These are phyloP conservation scores for Mrakiaceae sp. DNA, from an alignment of 1,284 basidiomycete genomes.

Conservation along the genomic window DNA sequence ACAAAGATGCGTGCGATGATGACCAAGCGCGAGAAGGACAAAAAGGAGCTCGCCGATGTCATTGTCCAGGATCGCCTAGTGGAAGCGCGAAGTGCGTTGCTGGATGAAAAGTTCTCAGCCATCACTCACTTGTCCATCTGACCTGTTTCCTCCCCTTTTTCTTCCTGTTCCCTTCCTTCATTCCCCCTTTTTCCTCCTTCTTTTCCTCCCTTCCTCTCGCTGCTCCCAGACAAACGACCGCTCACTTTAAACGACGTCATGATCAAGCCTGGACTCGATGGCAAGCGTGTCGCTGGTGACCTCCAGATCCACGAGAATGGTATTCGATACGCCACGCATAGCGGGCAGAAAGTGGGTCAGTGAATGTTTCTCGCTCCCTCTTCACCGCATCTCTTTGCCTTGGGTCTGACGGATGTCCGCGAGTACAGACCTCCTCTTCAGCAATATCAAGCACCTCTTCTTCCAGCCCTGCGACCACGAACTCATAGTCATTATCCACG, in stretches of 20 bases:
- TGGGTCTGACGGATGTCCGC: slow-evolving; percentile 11
- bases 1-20: slow-evolving; percentile 93
- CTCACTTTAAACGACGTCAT: slow-evolving; percentile 82
- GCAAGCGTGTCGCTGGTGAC: slow-evolving; percentile 77
- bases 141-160: background rate
- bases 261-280: slow-evolving; percentile 83
- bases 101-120: background rate
- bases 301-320: slow-evolving; percentile 98
- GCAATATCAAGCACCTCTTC: slow-evolving; percentile 96
- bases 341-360: slow-evolving; percentile 82
- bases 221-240: slow-evolving; percentile 47
- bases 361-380: slow-evolving; percentile 8
- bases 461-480: slow-evolving; percentile 99
- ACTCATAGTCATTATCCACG: slow-evolving; percentile 84
- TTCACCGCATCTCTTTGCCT: background rate
- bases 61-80: slow-evolving; percentile 85
- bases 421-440: slow-evolving; percentile 73
- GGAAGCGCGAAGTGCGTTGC: slow-evolving; percentile 57
- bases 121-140: too few relatives aligned
- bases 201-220: background rate
- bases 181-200: background rate
- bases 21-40: slow-evolving; percentile 92
- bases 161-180: background rate
- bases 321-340: slow-evolving; percentile 80
- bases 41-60: slow-evolving; percentile 96